These are phyloP conservation scores for Penicillium sp. DNA, from an alignment of 2,329 filamentous ascomycete species.

Conservation along the genomic window DNA sequence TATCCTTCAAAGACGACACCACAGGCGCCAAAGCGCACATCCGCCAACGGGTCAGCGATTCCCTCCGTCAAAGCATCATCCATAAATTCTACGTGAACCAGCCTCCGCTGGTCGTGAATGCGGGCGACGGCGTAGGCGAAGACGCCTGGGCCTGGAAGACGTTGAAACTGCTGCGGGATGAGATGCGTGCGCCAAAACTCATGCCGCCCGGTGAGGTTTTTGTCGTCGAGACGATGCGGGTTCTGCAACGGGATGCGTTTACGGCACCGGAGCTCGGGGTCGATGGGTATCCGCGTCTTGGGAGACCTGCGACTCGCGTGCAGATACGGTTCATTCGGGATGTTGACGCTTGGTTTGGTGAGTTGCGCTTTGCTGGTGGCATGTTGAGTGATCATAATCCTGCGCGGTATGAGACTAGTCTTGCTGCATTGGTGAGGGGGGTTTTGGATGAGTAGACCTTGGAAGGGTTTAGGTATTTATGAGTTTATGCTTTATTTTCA, in stretches of 20 bases:
- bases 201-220: conserved; percentile 77
- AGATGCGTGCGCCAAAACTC: conserved; percentile 68
- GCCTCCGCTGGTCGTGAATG: conserved; percentile 45
- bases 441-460: conserved; percentile 41
- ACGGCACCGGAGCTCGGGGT: conserved; percentile 34
- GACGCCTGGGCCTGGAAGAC: conserved; percentile 68
- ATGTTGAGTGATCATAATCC: conserved; percentile 78
- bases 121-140: conserved; percentile 57
- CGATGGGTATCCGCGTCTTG: conserved; percentile 52
- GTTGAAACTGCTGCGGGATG: conserved; percentile 64
- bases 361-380: conserved; percentile 68
- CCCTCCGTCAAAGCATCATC: conserved; percentile 61
- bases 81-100: conserved; percentile 61
- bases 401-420: conserved; percentile 68
- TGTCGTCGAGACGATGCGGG: conserved; percentile 65
- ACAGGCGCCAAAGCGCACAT: conserved; percentile 67
- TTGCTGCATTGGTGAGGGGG: conserved; percentile 58
- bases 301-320: conserved; percentile 65
- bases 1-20: conserved; percentile 72
- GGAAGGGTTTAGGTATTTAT: too few relatives aligned
- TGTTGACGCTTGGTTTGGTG: conserved; percentile 68
- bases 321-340: conserved; percentile 70
- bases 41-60: conserved; percentile 64
- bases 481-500: neutral
- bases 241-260: conserved; percentile 68